These are phyloP conservation scores for Claviceps sp. DNA, from an alignment of 2,329 filamentous ascomycete species.

Conservation along the genomic window DNA sequence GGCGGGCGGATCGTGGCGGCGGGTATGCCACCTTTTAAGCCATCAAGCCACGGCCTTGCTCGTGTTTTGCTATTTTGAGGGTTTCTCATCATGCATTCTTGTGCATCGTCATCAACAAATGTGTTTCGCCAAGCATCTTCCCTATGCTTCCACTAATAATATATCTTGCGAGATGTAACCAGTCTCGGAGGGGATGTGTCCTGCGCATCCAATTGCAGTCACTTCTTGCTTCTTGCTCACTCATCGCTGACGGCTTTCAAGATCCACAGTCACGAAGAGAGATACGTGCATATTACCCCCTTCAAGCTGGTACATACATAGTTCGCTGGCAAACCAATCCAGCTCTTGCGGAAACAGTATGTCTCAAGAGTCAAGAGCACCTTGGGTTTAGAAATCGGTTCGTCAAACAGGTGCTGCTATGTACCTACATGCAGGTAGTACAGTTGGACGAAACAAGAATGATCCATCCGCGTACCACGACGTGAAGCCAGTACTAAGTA, in stretches of 20 bases:
- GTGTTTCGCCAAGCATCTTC: neutral
- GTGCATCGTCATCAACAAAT: neutral
- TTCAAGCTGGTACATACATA: too few relatives aligned
- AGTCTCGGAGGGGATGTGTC: neutral
- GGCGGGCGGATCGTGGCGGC: neutral
- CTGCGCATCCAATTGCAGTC: neutral
- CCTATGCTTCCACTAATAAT: neutral
- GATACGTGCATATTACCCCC: too few relatives aligned
- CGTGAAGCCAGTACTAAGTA: neutral
- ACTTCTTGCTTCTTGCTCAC: too few relatives aligned
- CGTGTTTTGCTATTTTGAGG: neutral
- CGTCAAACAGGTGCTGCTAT: neutral
- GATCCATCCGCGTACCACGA: neutral
- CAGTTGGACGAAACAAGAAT: neutral
- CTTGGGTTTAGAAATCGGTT: neutral
- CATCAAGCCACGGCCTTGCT: neutral
- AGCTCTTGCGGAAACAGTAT: too few relatives aligned
- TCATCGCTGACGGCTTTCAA: too few relatives aligned
- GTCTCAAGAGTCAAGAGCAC: neutral
- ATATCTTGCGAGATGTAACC: neutral
- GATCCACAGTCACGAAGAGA: too few relatives aligned
- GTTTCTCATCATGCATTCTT: neutral
- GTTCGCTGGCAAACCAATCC: too few relatives aligned
- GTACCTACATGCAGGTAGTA: neutral
- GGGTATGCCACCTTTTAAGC: neutral